Conservation (phyloP, 2,329 filamentous ascomycete genomes). For the Hypoxylon sp. region DNA sequence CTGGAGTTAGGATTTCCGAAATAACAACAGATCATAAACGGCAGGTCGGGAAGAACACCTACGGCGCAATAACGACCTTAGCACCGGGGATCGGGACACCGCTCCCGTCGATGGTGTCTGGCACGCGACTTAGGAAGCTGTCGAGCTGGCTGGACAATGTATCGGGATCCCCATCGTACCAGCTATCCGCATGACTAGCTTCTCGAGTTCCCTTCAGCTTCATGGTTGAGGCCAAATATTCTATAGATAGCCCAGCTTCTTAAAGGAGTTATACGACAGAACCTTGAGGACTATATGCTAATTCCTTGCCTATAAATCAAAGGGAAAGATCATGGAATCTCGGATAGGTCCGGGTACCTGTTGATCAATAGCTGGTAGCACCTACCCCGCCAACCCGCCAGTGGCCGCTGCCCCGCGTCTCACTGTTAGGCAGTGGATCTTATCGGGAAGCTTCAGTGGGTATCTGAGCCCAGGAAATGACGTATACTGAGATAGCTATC, state of each 20-base stretch:
- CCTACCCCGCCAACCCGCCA: slow-evolving; percentile 38
- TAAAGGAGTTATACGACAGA: slow-evolving; percentile 24
- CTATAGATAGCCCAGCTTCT: not conserved
- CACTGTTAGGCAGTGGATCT: slow-evolving; percentile 11
- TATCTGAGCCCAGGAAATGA: slow-evolving; percentile 13
- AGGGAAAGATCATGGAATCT: slow-evolving; percentile 10
- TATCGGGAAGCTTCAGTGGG: slow-evolving; percentile 34
- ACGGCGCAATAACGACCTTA: slow-evolving; percentile 93
- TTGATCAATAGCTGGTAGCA: slow-evolving; percentile 29
- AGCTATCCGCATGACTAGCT: slow-evolving; percentile 86
- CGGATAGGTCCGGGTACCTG: slow-evolving; percentile 39
- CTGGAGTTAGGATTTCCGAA: slow-evolving; percentile 32
- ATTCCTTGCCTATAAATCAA: not conserved
- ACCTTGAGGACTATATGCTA: not conserved
- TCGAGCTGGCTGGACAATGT: slow-evolving; percentile 80
- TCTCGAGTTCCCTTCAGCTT: slow-evolving; percentile 57
- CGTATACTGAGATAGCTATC: slow-evolving; percentile 10
- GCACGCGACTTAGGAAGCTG: slow-evolving; percentile 79
- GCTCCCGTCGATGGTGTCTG: slow-evolving; percentile 71
- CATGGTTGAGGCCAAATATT: slow-evolving; percentile 45
- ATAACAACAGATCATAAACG: slow-evolving; percentile 13
- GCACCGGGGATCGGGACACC: slow-evolving; percentile 79
- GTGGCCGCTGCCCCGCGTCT: slow-evolving; percentile 36
- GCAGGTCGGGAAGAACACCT: slow-evolving; percentile 58
- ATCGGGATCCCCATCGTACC: slow-evolving; percentile 79